Conservation (phyloP, 2,329 filamentous ascomycete genomes). For the Aspergillus quadrilineatus region DNA sequence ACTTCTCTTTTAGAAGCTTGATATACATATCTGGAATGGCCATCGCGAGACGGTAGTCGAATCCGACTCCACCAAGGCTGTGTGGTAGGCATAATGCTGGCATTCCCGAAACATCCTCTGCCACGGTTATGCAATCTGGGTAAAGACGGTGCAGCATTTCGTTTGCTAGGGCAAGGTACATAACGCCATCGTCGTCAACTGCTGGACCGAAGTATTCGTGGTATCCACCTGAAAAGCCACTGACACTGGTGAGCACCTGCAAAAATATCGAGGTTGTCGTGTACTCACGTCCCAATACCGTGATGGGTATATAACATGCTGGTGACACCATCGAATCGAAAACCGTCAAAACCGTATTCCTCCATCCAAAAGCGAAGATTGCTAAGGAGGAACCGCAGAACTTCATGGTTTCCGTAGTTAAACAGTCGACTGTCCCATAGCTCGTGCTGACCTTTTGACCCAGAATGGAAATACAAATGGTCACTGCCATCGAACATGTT, state of each 20-base stretch:
- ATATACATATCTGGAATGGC: conserved; percentile 99
- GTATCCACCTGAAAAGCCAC: conserved; percentile 94
- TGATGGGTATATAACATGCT: conserved; percentile 98
- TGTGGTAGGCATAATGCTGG: conserved; percentile 88
- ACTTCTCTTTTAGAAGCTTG: conserved; percentile 92
- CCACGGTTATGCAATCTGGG: conserved; percentile 83
- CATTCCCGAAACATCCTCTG: conserved; percentile 98
- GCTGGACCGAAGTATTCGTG: conserved; percentile 92
- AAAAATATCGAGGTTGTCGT: not conserved
- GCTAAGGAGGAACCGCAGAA: conserved; percentile 90
- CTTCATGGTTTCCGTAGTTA: conserved; percentile 94
- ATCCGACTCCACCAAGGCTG: conserved; percentile 85
- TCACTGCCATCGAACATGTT: conserved; percentile 96
- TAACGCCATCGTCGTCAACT: conserved; percentile 90
- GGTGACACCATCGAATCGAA: conserved; percentile 96
- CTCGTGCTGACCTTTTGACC: conserved; percentile 80
- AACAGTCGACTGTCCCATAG: conserved; percentile 96
- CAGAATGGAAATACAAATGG: conserved; percentile 92
- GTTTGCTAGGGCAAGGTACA: conserved; percentile 94
- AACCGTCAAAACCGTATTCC: conserved; percentile 93
- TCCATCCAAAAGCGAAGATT: conserved; percentile 99
- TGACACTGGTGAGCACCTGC: conserved; percentile 36
- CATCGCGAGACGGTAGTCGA: conserved; percentile 97
- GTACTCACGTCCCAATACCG: conserved; percentile 86
- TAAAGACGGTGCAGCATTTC: conserved; percentile 92